phyloP scores from a whole-genome alignment of 75 land plant species.

The Selaginella moellendorffii region DNA sequence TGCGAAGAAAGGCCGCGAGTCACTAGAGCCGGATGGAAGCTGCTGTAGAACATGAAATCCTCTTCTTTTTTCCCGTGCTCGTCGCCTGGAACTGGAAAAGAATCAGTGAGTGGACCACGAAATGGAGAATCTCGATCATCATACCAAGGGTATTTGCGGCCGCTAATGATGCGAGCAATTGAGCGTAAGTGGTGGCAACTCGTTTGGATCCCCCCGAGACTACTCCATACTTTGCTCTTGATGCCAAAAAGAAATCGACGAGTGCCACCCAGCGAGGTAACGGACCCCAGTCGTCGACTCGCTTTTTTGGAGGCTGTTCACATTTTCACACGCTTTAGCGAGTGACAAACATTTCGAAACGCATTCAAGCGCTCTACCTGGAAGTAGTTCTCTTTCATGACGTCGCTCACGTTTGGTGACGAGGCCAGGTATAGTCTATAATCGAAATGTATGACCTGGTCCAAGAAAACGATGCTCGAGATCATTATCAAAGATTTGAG shows the following conservation, averaged over 20 bases:
- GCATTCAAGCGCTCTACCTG: slow-evolving; percentile 14
- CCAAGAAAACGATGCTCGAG: background rate
- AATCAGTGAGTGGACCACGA: too few relatives aligned
- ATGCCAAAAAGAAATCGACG: slow-evolving; percentile 88
- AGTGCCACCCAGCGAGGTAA: slow-evolving; percentile 92
- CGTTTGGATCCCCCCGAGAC: slow-evolving; percentile 76
- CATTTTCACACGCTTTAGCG: background rate
- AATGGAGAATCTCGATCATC: too few relatives aligned
- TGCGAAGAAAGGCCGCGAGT: slow-evolving; percentile 47
- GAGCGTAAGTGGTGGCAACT: slow-evolving; percentile 87
- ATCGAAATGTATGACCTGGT: slow-evolving; percentile 62
- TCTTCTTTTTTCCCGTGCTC: background rate
- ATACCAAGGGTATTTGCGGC: slow-evolving; percentile 51
- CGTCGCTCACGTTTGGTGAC: slow-evolving; percentile 26
- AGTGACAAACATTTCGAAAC: background rate
- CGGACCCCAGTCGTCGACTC: slow-evolving; percentile 84
- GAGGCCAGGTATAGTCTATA: slow-evolving; percentile 34
- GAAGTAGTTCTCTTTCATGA: slow-evolving; percentile 15
- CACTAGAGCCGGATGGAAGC: slow-evolving; percentile 59
- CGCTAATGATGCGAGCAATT: slow-evolving; percentile 69
- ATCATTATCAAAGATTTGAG: background rate
- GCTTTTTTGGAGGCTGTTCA: slow-evolving; percentile 33
- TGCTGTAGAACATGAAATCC: slow-evolving; percentile 50
- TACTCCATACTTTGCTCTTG: slow-evolving; percentile 67
- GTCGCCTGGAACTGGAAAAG: too few relatives aligned